phyloP scores from a whole-genome alignment of 2,329 filamentous ascomycete species.

The Aureobasidium sp. region DNA sequence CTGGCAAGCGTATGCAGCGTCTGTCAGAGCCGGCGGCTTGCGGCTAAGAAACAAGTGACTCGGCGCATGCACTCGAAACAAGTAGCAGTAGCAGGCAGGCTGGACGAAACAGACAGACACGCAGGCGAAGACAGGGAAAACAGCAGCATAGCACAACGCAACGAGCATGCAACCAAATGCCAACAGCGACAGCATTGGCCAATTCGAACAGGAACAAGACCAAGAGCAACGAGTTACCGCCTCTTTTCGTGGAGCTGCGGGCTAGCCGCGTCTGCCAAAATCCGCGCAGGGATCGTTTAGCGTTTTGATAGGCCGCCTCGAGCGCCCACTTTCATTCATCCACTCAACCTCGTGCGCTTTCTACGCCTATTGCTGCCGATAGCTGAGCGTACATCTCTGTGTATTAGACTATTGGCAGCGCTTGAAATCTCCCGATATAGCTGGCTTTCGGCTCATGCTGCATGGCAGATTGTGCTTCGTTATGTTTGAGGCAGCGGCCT shows the following conservation, averaged over 20 bases:
- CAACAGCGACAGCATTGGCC: slow-evolving; percentile 6
- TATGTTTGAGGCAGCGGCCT: slow-evolving; percentile 9
- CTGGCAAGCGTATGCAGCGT: slow-evolving; percentile 7
- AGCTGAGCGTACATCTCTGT: background rate
- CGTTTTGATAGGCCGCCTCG: slow-evolving; percentile 12
- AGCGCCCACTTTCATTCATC: background rate
- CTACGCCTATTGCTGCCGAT: background rate
- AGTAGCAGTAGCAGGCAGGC: background rate
- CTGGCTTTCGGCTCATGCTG: background rate
- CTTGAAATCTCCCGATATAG: background rate
- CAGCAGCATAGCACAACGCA: slow-evolving; percentile 4
- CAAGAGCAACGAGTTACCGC: slow-evolving; percentile 2
- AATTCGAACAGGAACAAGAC: background rate
- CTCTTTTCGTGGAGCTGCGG: slow-evolving; percentile 11
- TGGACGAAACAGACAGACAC: background rate
- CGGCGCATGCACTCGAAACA: background rate
- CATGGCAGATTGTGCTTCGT: background rate
- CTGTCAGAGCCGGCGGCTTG: slow-evolving; percentile 8
- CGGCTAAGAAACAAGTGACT: background rate
- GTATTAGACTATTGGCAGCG: background rate
- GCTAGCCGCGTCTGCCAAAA: slow-evolving; percentile 8
- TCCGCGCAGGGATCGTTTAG: slow-evolving; percentile 6
- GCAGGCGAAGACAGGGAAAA: background rate
- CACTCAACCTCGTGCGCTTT: slow-evolving; percentile 1
- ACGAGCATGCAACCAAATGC: slow-evolving; percentile 2